Percentiles rank a stretch among this genome's conserved stretches.
Conservation (phyloP, 805 yeast genomes). For the Metschnikowia hibisci region DNA sequence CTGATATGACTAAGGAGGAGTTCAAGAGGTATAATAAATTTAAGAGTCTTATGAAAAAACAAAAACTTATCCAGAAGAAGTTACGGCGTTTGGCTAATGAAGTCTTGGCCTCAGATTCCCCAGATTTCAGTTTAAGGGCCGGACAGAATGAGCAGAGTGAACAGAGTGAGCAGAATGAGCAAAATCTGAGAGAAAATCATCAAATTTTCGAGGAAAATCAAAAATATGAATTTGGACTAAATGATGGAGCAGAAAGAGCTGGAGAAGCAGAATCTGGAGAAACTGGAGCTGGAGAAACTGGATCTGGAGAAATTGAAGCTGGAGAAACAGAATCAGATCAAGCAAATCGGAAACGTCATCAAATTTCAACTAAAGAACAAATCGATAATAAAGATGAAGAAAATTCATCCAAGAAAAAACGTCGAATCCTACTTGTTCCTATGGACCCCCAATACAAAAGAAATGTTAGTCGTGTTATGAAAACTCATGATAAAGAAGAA, state of each 20-base stretch:
- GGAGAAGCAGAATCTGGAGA: no score
- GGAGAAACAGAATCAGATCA: no score
- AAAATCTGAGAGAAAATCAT: no score
- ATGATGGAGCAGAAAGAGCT: no score
- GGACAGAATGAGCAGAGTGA: neutral
- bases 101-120: neutral
- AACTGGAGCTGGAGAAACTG: no score
- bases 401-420: neutral
- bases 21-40: neutral
- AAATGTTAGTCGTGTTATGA: neutral
- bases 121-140: no score
- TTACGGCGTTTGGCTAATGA: neutral
- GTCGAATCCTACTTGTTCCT: constrained; percentile 9
- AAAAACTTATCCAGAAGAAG: neutral
- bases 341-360: no score
- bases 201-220: no score
- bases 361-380: no score
- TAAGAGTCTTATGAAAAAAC: constrained; percentile 1
- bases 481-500: neutral
- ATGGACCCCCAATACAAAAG: constrained; percentile 8
- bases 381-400: no score
- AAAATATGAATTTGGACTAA: no score
- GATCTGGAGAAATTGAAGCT: no score
- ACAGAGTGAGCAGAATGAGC: neutral
- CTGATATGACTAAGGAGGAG: neutral